Percentiles rank a stretch among this genome's conserved stretches.
These are phyloP conservation scores for Immersiella caudata DNA, from an alignment of 495 filamentous ascomycete species.

Conservation along the genomic window DNA sequence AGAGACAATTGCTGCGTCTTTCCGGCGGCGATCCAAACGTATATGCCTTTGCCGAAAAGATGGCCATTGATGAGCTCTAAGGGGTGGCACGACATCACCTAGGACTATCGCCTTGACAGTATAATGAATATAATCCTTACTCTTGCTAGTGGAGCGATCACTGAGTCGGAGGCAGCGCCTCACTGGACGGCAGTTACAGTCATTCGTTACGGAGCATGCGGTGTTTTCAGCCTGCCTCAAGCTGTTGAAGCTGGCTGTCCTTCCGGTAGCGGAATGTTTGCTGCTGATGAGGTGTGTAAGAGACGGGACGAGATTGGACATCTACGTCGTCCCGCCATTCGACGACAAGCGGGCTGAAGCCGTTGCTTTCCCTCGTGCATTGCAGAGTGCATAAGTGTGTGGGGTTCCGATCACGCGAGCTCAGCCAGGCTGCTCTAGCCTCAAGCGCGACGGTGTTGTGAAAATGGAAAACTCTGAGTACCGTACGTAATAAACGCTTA, in stretches of 20 bases:
- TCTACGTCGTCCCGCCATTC: neutral
- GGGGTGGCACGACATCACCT: neutral
- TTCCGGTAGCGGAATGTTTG: neutral
- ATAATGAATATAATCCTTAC: neutral
- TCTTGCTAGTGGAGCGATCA: neutral
- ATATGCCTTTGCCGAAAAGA: slow-evolving; percentile 40
- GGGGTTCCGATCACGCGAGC: neutral
- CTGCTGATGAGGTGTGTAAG: neutral
- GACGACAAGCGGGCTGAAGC: slow-evolving; percentile 6
- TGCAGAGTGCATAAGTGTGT: slow-evolving; percentile 9
- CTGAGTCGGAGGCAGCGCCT: neutral
- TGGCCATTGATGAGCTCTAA: slow-evolving; percentile 21
- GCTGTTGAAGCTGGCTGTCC: neutral
- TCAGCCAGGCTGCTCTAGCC: neutral
- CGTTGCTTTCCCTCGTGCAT: slow-evolving; percentile 2
- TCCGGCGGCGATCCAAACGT: slow-evolving; percentile 46
- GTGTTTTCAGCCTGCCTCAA: neutral
- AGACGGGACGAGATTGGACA: slow-evolving; percentile 4
- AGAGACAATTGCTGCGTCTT: slow-evolving; percentile 48
- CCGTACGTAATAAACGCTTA: too few species aligned
- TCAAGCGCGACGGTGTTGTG: neutral
- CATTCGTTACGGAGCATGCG: neutral
- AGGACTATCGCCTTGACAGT: neutral
- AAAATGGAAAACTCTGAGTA: neutral
- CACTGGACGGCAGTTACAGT: neutral